These are phyloP conservation scores for Tulasnella calospora DNA, from an alignment of 768 basidiomycete genomes.

Conservation along the genomic window DNA sequence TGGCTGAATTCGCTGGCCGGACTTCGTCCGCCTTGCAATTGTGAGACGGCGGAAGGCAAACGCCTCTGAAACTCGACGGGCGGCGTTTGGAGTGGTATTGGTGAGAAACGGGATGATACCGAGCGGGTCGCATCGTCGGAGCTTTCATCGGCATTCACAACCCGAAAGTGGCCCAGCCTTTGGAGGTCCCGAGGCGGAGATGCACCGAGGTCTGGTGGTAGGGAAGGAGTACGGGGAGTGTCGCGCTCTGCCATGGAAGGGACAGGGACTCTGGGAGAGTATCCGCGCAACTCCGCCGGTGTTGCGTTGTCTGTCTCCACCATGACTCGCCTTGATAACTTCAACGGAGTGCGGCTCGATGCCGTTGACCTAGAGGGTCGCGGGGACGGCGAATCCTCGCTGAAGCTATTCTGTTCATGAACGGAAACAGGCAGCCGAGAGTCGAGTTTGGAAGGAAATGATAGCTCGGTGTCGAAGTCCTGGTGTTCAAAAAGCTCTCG, in stretches of 20 bases:
- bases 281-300: not conserved
- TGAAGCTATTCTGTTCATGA: not conserved
- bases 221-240: not conserved
- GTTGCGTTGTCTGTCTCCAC: not conserved
- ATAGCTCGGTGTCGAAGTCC: not conserved
- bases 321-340: not conserved
- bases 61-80: not conserved
- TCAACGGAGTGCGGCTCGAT: not conserved
- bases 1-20: not conserved
- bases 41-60: not conserved
- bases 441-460: not conserved
- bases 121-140: not conserved
- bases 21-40: not conserved
- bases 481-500: not conserved
- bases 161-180: not conserved
- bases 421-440: not conserved
- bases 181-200: not conserved
- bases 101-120: not conserved
- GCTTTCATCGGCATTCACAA: constrained; percentile 13
- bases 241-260: not conserved
- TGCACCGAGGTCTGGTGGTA: not conserved
- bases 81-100: not conserved
- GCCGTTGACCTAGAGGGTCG: not conserved
- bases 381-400: not conserved
- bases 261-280: not conserved